phyloP scores from a whole-genome alignment of 1,284 basidiomycete genomes.

The Crucibulum cyathiforme region DNA sequence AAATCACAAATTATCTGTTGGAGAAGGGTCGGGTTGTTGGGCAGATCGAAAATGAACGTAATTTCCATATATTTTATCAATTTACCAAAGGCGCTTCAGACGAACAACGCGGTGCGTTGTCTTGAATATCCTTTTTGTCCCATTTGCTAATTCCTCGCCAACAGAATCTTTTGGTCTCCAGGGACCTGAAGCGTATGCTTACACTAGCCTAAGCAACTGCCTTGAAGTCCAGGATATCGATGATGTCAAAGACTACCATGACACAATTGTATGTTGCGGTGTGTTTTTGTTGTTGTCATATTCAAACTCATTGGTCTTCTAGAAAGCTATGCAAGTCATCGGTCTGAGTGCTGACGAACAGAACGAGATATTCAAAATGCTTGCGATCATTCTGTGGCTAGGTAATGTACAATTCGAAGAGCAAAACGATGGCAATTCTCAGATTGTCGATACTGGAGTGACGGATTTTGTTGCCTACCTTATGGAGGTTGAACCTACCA shows the following conservation, averaged over 20 bases:
- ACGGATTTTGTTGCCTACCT: conserved; percentile 96
- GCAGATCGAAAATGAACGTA: conserved; percentile 95
- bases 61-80: conserved; percentile 99
- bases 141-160: background rate
- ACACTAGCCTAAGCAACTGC: conserved; percentile 92
- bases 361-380: conserved; percentile 91
- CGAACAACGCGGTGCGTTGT: conserved; percentile 77
- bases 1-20: conserved; percentile 98
- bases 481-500: conserved; percentile 83
- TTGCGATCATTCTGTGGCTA: conserved; percentile 94
- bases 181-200: conserved; percentile 94
- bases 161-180: conserved; percentile 96
- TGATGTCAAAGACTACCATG: conserved; percentile 86
- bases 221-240: conserved; percentile 92
- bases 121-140: background rate
- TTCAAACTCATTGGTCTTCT: conserved; percentile 18
- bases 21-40: conserved; percentile 98
- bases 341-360: conserved; percentile 89
- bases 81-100: conserved; percentile 95
- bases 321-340: conserved; percentile 95
- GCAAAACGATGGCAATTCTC: conserved; percentile 88
- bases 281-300: background rate
- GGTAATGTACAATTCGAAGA: conserved; percentile 94
- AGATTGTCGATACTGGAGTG: conserved; percentile 85
- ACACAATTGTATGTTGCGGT: conserved; percentile 75